Evolutionary conservation across 108 stramenopile species (phyloP).

Genomic region (Epipyxis sp.): DNA sequence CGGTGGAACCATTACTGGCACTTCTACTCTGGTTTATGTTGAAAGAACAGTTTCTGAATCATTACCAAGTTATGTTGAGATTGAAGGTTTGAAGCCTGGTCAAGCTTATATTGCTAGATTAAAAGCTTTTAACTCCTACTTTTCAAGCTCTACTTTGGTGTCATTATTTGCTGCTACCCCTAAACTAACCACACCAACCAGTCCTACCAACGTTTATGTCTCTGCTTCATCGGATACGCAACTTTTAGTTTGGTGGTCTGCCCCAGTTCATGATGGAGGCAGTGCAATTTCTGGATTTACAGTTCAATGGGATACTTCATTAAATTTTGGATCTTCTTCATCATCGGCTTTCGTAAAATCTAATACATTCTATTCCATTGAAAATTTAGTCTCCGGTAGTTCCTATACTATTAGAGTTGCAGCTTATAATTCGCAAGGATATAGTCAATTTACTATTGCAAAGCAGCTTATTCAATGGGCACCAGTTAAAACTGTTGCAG

Average conservation of each 20-base stretch:
- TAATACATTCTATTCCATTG: constrained; percentile 36
- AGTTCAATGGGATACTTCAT: constrained; percentile 19
- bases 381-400: constrained; percentile 35
- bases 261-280: constrained; percentile 10
- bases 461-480: constrained; percentile 2
- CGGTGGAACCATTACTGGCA: background rate
- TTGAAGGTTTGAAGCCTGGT: background rate
- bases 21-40: background rate
- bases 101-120: background rate
- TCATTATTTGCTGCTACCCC: background rate
- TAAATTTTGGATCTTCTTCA: background rate
- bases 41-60: background rate
- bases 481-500: background rate
- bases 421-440: constrained; percentile 45
- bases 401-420: constrained; percentile 50
- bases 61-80: background rate
- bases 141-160: background rate
- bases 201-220: background rate
- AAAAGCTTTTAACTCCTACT: background rate
- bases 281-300: constrained; percentile 1
- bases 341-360: constrained; percentile 3
- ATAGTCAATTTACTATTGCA: constrained; percentile 38
- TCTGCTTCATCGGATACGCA: constrained; percentile 12
- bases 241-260: constrained; percentile 26
- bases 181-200: background rate